These are phyloP conservation scores for Nakaseomyces glabratus DNA, from an alignment of 1,139 yeast species.

Conservation along the genomic window DNA sequence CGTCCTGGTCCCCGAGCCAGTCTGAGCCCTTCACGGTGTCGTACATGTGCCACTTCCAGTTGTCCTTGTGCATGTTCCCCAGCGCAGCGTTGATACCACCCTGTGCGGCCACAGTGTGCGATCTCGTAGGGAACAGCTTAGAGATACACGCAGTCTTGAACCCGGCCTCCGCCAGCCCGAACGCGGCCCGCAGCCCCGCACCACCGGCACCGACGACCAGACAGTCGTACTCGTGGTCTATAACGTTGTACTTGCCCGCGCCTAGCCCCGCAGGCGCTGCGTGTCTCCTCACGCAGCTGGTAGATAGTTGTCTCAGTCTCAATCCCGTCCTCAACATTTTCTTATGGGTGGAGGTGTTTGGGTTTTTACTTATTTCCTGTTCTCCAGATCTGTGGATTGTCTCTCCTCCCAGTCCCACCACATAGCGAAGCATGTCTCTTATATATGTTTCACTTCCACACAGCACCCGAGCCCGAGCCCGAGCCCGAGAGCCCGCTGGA, in stretches of 20 bases:
- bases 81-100: conserved; percentile 99
- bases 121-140: conserved; percentile 94
- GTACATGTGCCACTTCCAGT: conserved; percentile 99
- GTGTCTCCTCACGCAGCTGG: conserved; percentile 3
- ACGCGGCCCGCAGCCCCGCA: conserved; percentile 97
- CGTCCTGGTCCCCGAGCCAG: conserved; percentile 99
- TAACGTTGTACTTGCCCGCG: conserved; percentile 70
- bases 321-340: conserved; percentile 7
- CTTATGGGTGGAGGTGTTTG: no score
- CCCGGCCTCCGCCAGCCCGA: conserved; percentile 95
- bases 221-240: conserved; percentile 97
- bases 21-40: conserved; percentile 99
- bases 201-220: conserved; percentile 99
- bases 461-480: no score
- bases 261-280: conserved; percentile 3
- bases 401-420: no score
- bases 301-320: conserved; percentile 5
- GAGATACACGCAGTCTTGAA: conserved; percentile 96
- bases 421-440: no score
- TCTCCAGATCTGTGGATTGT: no score
- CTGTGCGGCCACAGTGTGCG: conserved; percentile 98
- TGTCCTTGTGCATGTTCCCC: conserved; percentile 92
- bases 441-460: no score
- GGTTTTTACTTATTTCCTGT: no score
- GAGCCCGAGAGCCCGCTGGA: no score